Base-by-base conservation (phyloP, 1,139 yeast species). In the Taphrina deformans region DNA sequence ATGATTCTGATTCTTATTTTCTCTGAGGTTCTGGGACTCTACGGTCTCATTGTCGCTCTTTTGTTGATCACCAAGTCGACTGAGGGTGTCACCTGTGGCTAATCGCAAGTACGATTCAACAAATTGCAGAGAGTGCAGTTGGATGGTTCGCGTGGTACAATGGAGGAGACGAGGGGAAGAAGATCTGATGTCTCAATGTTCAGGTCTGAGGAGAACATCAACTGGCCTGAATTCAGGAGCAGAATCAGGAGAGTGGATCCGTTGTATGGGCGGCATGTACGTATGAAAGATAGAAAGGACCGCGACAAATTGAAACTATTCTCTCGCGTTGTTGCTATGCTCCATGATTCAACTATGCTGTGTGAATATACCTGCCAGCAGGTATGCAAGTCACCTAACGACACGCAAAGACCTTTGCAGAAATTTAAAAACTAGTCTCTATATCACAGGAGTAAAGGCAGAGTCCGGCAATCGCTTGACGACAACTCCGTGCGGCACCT, bases 51-150 rank as follows among this genome's bases (percentile, higher is more conserved):
- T 75, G 96, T 89, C 72, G 97, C 96, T 70, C 85, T 89, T 76
- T 83, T 89, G 78, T 85, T 89, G 80, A 93, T 93, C 86, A 92
- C 99, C 70, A 89, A 96, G 82, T 98, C 98, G 72, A 87, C 89
- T 70, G 96, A 89, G 81, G 71, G 70, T 29, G 72, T 71, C 62
- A 55, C 61, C 21, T 55, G 61, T 29, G 53, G 53, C 21, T 48
- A 48, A 48, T 33, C 14, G 14, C 35, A 2, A 12, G 10, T 44
- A n/a, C 48, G 21, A 5, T n/a, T 44, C 48, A 21, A 10, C 10
- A 29, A 6, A 6, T 29, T n/a, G n/a, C n/a, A n/a, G n/a, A 29
- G 33, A 29, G 41, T 9, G 14, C 18, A 12, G 18, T 12, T 7
- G 2, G n/a, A 38, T n/a, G 18, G 16, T 9, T 12, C 18, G 35